Conservation (phyloP, 345 rosid species). For the Anacardium occidentale region DNA sequence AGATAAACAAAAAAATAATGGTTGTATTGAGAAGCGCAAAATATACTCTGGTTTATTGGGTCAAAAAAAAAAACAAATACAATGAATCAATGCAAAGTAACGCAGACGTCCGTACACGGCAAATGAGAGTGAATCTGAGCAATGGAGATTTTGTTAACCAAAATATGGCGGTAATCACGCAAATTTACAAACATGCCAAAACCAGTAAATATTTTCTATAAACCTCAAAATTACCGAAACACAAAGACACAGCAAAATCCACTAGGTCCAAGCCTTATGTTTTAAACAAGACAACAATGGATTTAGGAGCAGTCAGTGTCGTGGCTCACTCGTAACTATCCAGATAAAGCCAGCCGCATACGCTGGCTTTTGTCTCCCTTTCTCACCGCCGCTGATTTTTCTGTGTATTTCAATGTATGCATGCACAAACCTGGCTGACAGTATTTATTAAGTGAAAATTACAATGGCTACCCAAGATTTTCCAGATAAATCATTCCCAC, state of each 20-base stretch:
- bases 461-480: no score
- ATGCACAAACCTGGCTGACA: no score
- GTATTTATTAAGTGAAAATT: no score
- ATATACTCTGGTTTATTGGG: background rate
- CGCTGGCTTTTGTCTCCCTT: background rate
- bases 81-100: slow-evolving; percentile 5
- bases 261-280: background rate
- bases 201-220: no score
- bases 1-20: background rate
- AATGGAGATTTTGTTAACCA: background rate
- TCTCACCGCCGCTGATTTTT: background rate
- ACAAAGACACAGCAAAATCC: background rate
- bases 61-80: background rate
- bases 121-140: slow-evolving; percentile 14
- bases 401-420: background rate
- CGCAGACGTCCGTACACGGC: slow-evolving; percentile 6
- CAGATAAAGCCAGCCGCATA: background rate
- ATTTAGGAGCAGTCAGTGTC: background rate
- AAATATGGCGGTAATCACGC: slow-evolving; percentile 32
- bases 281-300: background rate
- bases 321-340: background rate
- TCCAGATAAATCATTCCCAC: no score
- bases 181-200: slow-evolving; percentile 5
- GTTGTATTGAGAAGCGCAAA: background rate
- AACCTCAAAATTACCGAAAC: slow-evolving; percentile 12